Base-by-base conservation (phyloP, 2,329 filamentous ascomycete genomes). In the Epichloe festucae region DNA sequence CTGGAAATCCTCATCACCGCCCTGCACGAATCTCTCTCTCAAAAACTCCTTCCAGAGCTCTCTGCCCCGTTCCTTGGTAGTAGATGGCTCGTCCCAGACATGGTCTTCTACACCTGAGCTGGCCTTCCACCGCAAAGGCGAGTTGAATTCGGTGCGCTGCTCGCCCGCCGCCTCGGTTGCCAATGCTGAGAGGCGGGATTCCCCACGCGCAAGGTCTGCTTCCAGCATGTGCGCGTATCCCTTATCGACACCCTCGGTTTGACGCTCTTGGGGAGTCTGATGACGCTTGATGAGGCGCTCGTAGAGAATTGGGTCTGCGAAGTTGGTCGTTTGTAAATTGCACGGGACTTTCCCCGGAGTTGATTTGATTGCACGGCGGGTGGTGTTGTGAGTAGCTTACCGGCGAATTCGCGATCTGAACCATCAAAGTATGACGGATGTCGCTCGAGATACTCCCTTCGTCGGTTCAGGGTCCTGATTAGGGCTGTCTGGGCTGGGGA, bases 211-310 rank as follows among this genome's bases (percentile, higher is more conserved):
- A 6, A 95, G 71, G 57, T 90, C 87, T 1, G 87, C 82, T 63
- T 94, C 85, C 5, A 95, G 76, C 12, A 85, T 77, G 23, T 86
- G 85, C 1, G 85, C 85, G 65, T 89, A 93, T 11, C 89, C 89
- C 63, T 89, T 89, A 8, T 73, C 70, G 43, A 79, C 79, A 8
- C 83, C 85, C 59, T 91, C 87, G 6, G 76, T 76, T 63, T 89
- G 81, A 50, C 87, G 80, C 68, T 95, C 88, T 4, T 75, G 72
- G 3, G 82, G 70, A 1, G 82, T 83, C 57, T 90, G 87, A 64
- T 89, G 90, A 49, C 80, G 81, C 49, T 87, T 81, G 54, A 95
- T 78, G 23, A 94, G 75, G 50, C 80, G 78, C 65, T 94, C 87
- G 71, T 95, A 95, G 35, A 94, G 77, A 8, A 91, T 71, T 1